Evolutionary conservation across 202 grass and related monocot species (phyloP).

Genomic region (Panicum virgatum): DNA sequence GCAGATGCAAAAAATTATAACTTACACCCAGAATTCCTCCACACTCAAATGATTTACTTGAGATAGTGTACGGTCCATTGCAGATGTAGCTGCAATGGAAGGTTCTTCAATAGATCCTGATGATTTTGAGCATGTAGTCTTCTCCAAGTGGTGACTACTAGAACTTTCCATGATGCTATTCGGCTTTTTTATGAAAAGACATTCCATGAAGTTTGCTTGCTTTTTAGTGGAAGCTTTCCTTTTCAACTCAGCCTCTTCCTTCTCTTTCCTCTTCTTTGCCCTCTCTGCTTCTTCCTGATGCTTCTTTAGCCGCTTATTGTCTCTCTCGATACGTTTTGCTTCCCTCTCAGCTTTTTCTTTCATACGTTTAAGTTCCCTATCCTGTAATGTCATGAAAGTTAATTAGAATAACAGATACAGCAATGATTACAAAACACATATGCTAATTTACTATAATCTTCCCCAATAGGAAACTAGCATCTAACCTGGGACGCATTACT

Average conservation of each 20-base stretch:
- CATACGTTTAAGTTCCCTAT: constrained; percentile 58
- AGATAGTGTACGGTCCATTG: constrained; percentile 60
- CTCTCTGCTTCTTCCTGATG: constrained; percentile 58
- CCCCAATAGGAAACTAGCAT: background rate
- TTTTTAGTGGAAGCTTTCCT: constrained; percentile 47
- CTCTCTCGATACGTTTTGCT: constrained; percentile 55
- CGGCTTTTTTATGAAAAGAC: constrained; percentile 55
- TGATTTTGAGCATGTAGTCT: constrained; percentile 8
- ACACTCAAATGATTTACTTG: constrained; percentile 20
- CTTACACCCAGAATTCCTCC: constrained; percentile 56
- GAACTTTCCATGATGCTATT: constrained; percentile 22
- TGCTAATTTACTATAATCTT: background rate
- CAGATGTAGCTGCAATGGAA: constrained; percentile 41
- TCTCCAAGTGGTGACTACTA: constrained; percentile 21
- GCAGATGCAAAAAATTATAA: constrained; percentile 12
- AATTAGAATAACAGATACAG: background rate
- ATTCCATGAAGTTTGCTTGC: constrained; percentile 68
- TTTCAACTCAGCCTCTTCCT: constrained; percentile 63
- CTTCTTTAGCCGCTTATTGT: constrained; percentile 63
- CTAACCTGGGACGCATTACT: background rate
- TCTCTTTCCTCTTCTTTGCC: constrained; percentile 52
- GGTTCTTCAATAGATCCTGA: constrained; percentile 25
- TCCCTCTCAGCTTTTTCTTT: constrained; percentile 59
- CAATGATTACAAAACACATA: background rate
- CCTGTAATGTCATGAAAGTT: constrained; percentile 41